Conservation (phyloP, 2,329 filamentous ascomycete genomes). For the Penicillium sp. region DNA sequence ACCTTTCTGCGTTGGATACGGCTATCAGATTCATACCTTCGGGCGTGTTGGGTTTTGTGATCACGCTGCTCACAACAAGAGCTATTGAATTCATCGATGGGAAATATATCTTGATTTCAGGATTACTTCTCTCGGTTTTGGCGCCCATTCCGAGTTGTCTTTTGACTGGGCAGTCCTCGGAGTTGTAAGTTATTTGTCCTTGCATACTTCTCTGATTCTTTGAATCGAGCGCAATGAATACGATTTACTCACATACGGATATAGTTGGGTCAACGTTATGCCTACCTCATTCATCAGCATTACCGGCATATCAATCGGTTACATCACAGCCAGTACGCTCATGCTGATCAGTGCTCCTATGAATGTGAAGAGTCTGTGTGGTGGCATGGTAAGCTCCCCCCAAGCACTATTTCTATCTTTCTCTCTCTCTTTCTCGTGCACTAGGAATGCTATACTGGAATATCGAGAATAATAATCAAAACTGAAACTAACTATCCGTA, state of each 20-base stretch:
- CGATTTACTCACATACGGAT: background rate
- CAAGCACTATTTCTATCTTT: accelerated
- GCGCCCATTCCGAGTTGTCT: constrained; percentile 33
- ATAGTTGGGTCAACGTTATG: constrained; percentile 38
- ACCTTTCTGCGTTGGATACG: constrained; percentile 36
- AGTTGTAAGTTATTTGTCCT: background rate
- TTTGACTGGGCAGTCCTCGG: background rate
- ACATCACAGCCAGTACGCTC: constrained; percentile 41
- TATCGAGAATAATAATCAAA: no score
- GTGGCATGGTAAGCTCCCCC: constrained; percentile 32
- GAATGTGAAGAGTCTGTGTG: constrained; percentile 39
- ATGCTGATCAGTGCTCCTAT: constrained; percentile 38
- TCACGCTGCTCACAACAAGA: constrained; percentile 32
- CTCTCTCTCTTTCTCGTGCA: background rate
- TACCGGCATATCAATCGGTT: constrained; percentile 38
- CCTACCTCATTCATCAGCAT: constrained; percentile 39
- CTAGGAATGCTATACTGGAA: background rate
- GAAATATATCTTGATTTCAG: constrained; percentile 33
- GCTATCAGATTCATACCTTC: constrained; percentile 42
- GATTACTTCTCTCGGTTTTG: constrained; percentile 33
- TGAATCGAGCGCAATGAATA: background rate
- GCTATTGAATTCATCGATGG: constrained; percentile 37
- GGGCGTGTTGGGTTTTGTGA: constrained; percentile 37
- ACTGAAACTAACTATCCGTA: background rate
- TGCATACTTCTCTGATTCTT: no score